Conservation (phyloP, 768 basidiomycete species). For the Lentinula detonsa region DNA sequence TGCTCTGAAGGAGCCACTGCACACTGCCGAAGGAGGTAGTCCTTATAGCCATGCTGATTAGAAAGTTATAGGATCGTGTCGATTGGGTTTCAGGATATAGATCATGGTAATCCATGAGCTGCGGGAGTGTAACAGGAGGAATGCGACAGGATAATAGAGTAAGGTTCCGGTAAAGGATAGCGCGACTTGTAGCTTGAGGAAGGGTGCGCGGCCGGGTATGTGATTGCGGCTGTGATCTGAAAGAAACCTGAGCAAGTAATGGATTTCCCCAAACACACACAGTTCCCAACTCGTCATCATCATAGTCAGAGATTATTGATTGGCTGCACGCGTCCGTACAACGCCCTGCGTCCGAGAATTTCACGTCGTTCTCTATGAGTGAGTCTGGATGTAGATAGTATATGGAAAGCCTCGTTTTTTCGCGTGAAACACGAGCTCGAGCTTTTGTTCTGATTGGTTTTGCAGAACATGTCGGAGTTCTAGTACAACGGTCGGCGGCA, state of each 20-base stretch:
- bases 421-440: neutral
- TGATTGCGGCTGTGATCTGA: slow-evolving; percentile 5
- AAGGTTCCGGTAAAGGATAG: slow-evolving; percentile 36
- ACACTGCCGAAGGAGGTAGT: slow-evolving; percentile 42
- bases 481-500: neutral
- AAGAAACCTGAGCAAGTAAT: neutral
- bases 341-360: slow-evolving; percentile 19
- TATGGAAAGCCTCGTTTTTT: neutral
- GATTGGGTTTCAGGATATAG: slow-evolving; percentile 29
- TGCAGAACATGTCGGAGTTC: neutral
- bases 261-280: slow-evolving; percentile 1
- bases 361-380: slow-evolving; percentile 19
- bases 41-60: slow-evolving; percentile 44
- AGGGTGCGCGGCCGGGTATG: slow-evolving; percentile 7
- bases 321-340: neutral
- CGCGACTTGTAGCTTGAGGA: slow-evolving; percentile 23
- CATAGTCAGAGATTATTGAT: neutral
- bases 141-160: slow-evolving; percentile 16
- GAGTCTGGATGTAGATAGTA: slow-evolving; percentile 15
- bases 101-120: slow-evolving; percentile 46
- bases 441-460: neutral
- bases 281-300: neutral
- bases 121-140: slow-evolving; percentile 24
- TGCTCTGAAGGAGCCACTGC: slow-evolving; percentile 36
- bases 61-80: slow-evolving; percentile 39